phyloP scores from a whole-genome alignment of 2,329 filamentous ascomycete species.

The Pseudocercospora fijiensis region DNA sequence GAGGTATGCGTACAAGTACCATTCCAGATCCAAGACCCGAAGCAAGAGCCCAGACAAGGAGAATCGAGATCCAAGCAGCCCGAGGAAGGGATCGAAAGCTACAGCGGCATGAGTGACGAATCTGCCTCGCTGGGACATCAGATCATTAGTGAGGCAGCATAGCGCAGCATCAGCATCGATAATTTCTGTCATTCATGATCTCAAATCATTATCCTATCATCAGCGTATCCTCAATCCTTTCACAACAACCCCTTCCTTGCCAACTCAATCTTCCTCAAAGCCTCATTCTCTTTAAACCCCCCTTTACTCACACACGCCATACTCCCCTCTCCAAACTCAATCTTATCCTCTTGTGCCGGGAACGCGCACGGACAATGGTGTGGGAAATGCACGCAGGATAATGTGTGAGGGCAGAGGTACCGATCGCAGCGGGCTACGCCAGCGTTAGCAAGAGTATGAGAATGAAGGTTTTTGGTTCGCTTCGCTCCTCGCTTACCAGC shows the following conservation, averaged over 20 bases:
- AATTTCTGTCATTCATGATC: not conserved
- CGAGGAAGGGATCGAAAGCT: not conserved
- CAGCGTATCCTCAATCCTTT: constrained; percentile 1
- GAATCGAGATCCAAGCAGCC: constrained; percentile 14
- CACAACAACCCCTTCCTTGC: constrained; percentile 75
- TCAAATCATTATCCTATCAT: not conserved
- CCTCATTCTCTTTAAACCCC: constrained; percentile 70
- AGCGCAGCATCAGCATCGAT: not conserved
- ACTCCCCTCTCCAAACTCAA: constrained; percentile 70
- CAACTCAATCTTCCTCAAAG: constrained; percentile 72
- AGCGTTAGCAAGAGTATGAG: not conserved
- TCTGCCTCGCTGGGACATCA: not conserved
- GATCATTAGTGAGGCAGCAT: not conserved
- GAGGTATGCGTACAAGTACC: constrained; percentile 38
- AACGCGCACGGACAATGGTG: constrained; percentile 96
- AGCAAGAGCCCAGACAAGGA: constrained; percentile 13
- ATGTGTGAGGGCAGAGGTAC: constrained; percentile 90
- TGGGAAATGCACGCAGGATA: constrained; percentile 92
- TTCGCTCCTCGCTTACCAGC: constrained; percentile 52
- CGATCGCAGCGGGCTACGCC: constrained; percentile 76
- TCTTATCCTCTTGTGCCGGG: constrained; percentile 61
- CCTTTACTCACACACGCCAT: constrained; percentile 73
- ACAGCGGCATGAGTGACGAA: not conserved
- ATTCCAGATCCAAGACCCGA: constrained; percentile 3
- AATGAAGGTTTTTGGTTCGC: not conserved